phyloP scores from a whole-genome alignment of 495 filamentous ascomycete species.

The Neurospora sublineolata region DNA sequence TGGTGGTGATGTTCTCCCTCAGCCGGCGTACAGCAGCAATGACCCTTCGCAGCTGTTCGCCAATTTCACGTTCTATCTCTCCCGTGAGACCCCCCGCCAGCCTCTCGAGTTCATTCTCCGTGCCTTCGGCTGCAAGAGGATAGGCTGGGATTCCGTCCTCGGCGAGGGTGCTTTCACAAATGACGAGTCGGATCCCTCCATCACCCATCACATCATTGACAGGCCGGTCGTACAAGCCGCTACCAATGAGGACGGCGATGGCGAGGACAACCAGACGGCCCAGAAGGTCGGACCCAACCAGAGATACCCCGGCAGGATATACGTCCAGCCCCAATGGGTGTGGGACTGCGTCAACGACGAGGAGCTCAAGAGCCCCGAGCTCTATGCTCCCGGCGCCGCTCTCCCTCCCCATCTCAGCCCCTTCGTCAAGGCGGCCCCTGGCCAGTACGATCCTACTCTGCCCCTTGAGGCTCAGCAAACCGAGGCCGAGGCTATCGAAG shows the following conservation, averaged over 20 bases:
- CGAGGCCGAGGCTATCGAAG: constrained; percentile 62
- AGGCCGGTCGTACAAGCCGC: constrained; percentile 57
- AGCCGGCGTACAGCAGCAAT: constrained; percentile 53
- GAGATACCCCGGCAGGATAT: constrained; percentile 77
- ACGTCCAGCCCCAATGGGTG: constrained; percentile 94
- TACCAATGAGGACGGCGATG: constrained; percentile 45
- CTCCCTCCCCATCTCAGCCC: constrained; percentile 91
- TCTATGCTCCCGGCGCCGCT: constrained; percentile 80
- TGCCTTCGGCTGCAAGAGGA: constrained; percentile 88
- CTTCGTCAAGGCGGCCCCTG: constrained; percentile 78
- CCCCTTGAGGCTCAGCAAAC: constrained; percentile 71
- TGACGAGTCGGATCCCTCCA: constrained; percentile 71
- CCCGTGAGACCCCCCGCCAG: constrained; percentile 82
- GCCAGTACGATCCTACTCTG: constrained; percentile 78
- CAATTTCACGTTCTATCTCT: constrained; percentile 82
- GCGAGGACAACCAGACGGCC: constrained; percentile 44
- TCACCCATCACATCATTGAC: constrained; percentile 95
- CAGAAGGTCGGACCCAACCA: constrained; percentile 43
- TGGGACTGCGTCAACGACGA: constrained; percentile 93
- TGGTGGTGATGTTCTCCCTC: constrained; percentile 75
- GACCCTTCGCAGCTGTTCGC: constrained; percentile 63
- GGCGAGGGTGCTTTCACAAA: constrained; percentile 88
- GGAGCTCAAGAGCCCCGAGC: constrained; percentile 71
- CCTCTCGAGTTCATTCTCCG: constrained; percentile 89
- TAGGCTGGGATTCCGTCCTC: constrained; percentile 83